Evolutionary conservation across 108 stramenopile species (phyloP), one percentile per base, ranked within the genome.

Genomic region (Bacterosira constricta): DNA sequence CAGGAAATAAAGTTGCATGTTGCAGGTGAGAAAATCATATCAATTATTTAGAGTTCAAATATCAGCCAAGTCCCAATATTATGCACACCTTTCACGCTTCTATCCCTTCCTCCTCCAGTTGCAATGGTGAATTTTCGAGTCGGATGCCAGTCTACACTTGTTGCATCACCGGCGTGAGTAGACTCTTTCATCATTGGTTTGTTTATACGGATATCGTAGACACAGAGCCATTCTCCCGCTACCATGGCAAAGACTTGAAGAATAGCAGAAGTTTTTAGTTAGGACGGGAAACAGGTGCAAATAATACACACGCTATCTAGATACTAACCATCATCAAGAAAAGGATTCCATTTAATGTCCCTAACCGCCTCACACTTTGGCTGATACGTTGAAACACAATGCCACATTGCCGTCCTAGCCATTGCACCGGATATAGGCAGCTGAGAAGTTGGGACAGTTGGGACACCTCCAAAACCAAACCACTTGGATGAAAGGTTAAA

Each of bases 121-220:
- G 93, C 93, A 42, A 94, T 64, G 20, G 73, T 41, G 61, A 74
- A 86, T n/a, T 66, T 76, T 41, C 73, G 68, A 12, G 79, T 86
- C 10, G 93, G 93, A 71, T 94, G 90, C 89, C 89, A 94, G 66
- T 91, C 89, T n/a, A 90, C 69, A 15, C 84, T 83, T 11, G 90
- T 86, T 8, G 93, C 90, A 30, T 94, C 93, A 10, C 93, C 89
- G 10, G 87, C 80, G 73, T 94, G 93, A 9, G 90, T 89, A 5
- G 84, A 77, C 36, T 88, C 79, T 55, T 83, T 88, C 15, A 88
- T 63, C 55, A 85, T 51, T 0, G 90, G 83, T 31, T 63, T 73
- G 38, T 67, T 58, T 6, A 94, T 42, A 32, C 85, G 80, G 54
- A 86, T 80, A 63, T 88, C 89, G 66, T 91, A 94, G 0, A 88